Conservation (phyloP, 352 stramenopile genomes). For the Pythium oligandrum region DNA sequence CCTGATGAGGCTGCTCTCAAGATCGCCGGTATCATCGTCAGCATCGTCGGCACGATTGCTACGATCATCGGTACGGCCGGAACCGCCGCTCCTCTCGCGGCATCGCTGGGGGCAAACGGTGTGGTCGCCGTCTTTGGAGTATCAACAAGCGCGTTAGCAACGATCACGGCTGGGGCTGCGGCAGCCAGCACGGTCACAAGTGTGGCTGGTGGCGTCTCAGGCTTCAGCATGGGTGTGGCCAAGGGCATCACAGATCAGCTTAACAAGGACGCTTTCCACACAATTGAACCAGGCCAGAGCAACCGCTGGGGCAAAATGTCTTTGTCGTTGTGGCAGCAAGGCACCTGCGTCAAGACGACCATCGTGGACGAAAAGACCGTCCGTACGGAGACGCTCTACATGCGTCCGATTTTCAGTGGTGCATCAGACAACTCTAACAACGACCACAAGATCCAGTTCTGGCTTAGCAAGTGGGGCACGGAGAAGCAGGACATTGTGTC, state of each 20-base stretch:
- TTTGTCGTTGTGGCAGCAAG: slow-evolving; percentile 46
- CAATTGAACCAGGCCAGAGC: slow-evolving; percentile 23
- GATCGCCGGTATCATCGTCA: slow-evolving; percentile 9
- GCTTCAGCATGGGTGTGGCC: slow-evolving; percentile 29
- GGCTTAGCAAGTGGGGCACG: slow-evolving; percentile 39
- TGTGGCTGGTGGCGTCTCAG: slow-evolving; percentile 20
- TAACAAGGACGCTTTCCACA: slow-evolving; percentile 24
- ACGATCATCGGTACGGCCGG: slow-evolving; percentile 7
- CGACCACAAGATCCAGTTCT: slow-evolving; percentile 42
- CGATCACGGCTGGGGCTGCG: slow-evolving; percentile 5
- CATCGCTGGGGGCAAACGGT: not conserved
- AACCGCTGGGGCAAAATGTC: slow-evolving; percentile 37
- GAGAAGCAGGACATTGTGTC: slow-evolving; percentile 19
- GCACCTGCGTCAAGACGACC: slow-evolving; percentile 34
- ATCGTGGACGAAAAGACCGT: slow-evolving; percentile 33
- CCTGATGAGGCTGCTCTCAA: slow-evolving; percentile 14
- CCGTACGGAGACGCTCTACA: slow-evolving; percentile 35
- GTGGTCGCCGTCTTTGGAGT: slow-evolving; percentile 10
- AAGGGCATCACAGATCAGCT: slow-evolving; percentile 31
- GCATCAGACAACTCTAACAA: slow-evolving; percentile 33
- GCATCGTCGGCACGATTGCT: slow-evolving; percentile 1
- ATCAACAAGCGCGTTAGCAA: slow-evolving; percentile 6
- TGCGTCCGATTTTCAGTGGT: slow-evolving; percentile 53
- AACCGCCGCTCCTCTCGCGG: slow-evolving; percentile 5
- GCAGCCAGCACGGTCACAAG: slow-evolving; percentile 1